Percentiles rank a stretch among this genome's conserved stretches.
phyloP scores from a whole-genome alignment of 805 yeast genomes.

The Ogataea neopini region DNA sequence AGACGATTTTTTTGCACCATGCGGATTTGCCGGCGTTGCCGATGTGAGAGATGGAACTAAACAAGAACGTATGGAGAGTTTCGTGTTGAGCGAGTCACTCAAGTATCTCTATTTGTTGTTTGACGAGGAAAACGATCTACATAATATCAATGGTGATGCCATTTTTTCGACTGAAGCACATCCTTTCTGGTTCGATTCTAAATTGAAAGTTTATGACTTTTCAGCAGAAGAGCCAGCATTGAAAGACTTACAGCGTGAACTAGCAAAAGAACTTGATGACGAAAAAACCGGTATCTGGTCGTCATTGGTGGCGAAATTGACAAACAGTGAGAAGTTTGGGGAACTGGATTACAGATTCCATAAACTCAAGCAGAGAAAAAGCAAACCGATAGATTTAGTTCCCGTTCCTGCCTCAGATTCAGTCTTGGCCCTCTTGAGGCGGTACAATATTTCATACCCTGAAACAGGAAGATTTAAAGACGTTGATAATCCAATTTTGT shows the following conservation, averaged over 20 bases:
- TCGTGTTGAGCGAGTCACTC: conserved; percentile 83
- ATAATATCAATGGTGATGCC: conserved; percentile 35
- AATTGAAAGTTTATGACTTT: conserved; percentile 26
- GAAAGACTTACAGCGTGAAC: neutral
- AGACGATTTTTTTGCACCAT: conserved; percentile 51
- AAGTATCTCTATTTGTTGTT: conserved; percentile 81
- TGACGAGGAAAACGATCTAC: conserved; percentile 62
- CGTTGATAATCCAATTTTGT: conserved; percentile 4
- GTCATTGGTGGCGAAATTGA: conserved; percentile 1
- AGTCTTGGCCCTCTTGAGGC: conserved; percentile 1
- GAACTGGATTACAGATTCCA: conserved; percentile 1
- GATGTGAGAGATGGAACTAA: conserved; percentile 61
- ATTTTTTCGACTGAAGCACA: conserved; percentile 90
- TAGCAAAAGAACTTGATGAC: neutral
- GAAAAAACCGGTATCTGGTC: neutral
- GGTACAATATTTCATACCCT: conserved; percentile 4
- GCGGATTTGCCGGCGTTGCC: conserved; percentile 82
- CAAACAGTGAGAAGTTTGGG: conserved; percentile 2
- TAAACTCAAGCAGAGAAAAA: conserved; percentile 3
- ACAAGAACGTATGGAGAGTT: conserved; percentile 89
- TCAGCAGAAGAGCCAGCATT: conserved; percentile 17
- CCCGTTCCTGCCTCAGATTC: conserved; percentile 8
- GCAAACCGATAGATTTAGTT: conserved; percentile 7
- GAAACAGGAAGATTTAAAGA: neutral
- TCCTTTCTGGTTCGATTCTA: conserved; percentile 70